These are phyloP conservation scores for Ophiocordyceps sinensis DNA, from an alignment of 2,329 filamentous ascomycete genomes.

Conservation along the genomic window DNA sequence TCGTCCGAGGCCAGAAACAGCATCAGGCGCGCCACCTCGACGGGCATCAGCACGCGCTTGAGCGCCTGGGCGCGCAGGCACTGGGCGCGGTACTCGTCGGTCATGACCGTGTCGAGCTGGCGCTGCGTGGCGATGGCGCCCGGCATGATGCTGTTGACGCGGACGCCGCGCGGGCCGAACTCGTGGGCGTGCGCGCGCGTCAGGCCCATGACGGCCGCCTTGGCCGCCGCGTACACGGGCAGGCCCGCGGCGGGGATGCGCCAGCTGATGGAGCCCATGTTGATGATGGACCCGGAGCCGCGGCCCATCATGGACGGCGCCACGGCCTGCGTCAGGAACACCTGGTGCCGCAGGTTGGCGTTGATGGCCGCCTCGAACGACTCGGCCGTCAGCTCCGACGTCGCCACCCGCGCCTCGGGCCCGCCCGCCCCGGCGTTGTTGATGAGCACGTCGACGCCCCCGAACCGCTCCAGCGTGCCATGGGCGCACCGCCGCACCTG, in stretches of 20 bases:
- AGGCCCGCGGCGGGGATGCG: conserved; percentile 25
- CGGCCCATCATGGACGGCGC: conserved; percentile 39
- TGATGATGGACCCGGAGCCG: conserved; percentile 35
- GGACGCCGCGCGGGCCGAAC: conserved; percentile 30
- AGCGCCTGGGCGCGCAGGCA: conserved; percentile 26
- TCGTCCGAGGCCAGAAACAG: conserved; percentile 31
- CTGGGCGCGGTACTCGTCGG: conserved; percentile 22
- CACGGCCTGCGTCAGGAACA: conserved; percentile 61
- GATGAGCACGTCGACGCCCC: conserved; percentile 57
- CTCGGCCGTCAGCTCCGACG: conserved; percentile 21
- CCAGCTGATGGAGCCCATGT: conserved; percentile 36
- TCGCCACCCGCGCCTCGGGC: conserved; percentile 11
- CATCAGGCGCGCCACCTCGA: conserved; percentile 30
- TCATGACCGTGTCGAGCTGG: conserved; percentile 27
- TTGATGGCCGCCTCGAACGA: conserved; percentile 27
- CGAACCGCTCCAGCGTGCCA: conserved; percentile 13
- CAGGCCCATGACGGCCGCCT: conserved; percentile 40
- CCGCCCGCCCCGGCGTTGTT: conserved; percentile 56
- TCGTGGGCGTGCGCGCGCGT: conserved; percentile 40
- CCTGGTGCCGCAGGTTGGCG: conserved; percentile 27
- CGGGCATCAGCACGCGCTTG: conserved; percentile 23
- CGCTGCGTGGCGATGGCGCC: conserved; percentile 30
- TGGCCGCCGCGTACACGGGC: conserved; percentile 35
- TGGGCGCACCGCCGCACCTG: conserved; percentile 18
- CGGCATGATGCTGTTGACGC: conserved; percentile 35